Evolutionary conservation across 495 filamentous ascomycete species (phyloP), one percentile per base, ranked within the genome.

Genomic region (Bacidia gigantensis): DNA sequence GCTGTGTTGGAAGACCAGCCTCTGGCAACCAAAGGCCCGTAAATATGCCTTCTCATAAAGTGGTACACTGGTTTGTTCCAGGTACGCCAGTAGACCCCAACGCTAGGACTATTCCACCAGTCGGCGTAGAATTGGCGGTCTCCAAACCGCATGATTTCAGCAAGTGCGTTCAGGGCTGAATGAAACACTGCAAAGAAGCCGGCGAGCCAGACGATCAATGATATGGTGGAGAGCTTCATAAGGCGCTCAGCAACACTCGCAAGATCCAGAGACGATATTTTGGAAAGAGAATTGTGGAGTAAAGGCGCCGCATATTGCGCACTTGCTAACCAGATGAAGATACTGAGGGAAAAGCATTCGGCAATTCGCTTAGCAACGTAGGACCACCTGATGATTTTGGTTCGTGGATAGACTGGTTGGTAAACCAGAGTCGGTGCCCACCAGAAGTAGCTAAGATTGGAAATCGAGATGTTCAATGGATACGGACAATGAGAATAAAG

Each of bases 11-110:
- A 69, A 51, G 72, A 82, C 77, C 81, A 88, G 1, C 92, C 92
- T 42, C 90, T 74, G 2, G 84, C 83, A 18, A 92, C 76, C 45
- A 97, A 69, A 0, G 92, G 92, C 22, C 80, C 79, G 69, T 86
- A 95, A 25, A 98, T 78, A 64, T 98, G 92, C 38, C 92, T 69
- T 59, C 83, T 86, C 87, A 98, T 95, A 67, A 93, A 98, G 45
- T 86, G 77, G 62, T 93, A 93, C 11, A 97, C 90, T 1, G 92
- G 92, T 59, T 92, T 93, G 63, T 98, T 98, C 92, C 92, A 98
- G 0, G 83, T 85, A 21, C 87, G 76, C 92, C 92, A 98, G 70
- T 98, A 98, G 7, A 72, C 73, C 2, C 90, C 87, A 2, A 97
- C 68, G 54, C 81, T 85, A 14, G 81, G 79, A 42, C 82, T 87